Percentiles rank a stretch among this genome's conserved stretches.
Evolutionary conservation across 768 basidiomycete species (phyloP).

Genomic region (Hericium rajendrae): DNA sequence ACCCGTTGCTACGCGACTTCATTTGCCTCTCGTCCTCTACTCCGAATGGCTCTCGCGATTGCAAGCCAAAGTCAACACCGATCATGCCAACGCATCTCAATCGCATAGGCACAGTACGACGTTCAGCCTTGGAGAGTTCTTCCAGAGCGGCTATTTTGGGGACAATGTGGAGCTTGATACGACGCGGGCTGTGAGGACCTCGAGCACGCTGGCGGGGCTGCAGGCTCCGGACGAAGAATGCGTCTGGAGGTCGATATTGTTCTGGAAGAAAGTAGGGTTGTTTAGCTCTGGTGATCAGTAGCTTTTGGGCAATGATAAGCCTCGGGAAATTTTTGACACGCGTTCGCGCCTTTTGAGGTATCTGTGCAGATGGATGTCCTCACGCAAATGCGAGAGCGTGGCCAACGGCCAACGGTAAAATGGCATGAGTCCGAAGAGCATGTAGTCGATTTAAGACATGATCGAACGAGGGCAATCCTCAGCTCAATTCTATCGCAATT

Average conservation of each 20-base stretch:
- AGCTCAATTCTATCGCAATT: too few species aligned
- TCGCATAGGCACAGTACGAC: background rate
- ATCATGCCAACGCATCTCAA: background rate
- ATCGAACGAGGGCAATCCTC: too few species aligned
- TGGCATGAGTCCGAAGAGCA: too few species aligned
- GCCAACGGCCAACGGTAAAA: too few species aligned
- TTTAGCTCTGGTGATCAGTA: background rate
- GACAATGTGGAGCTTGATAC: background rate
- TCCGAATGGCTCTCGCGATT: slow-evolving; percentile 16
- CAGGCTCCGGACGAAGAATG: background rate
- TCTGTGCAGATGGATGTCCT: too few species aligned
- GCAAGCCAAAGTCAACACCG: background rate
- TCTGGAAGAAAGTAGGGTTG: slow-evolving; percentile 7
- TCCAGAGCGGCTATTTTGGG: background rate
- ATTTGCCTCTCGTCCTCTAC: slow-evolving; percentile 18
- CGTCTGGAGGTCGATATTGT: slow-evolving; percentile 6
- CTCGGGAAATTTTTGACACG: too few species aligned
- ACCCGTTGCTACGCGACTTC: slow-evolving; percentile 7
- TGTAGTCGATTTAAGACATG: too few species aligned
- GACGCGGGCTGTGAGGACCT: background rate
- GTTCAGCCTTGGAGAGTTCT: background rate
- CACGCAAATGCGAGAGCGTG: too few species aligned
- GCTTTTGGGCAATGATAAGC: too few species aligned
- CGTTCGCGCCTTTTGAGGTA: too few species aligned
- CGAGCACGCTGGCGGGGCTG: background rate